phyloP scores from a whole-genome alignment of 768 basidiomycete genomes.

The Pholiota conissans region DNA sequence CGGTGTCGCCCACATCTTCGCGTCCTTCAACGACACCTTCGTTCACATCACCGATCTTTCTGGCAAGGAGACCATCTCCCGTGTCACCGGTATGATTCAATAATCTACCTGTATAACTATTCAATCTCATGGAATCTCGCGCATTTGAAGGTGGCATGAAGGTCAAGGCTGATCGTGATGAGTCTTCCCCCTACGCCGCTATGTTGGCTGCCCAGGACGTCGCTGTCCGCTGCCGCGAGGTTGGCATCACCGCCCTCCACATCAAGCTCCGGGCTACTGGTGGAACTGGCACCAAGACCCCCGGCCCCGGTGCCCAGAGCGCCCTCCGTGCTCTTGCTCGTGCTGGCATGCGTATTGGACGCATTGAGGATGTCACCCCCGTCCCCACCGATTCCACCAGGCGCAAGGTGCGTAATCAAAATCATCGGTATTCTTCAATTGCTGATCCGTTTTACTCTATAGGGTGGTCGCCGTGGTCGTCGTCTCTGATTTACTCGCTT shows the following conservation, averaged over 20 bases:
- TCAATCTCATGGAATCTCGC: background rate
- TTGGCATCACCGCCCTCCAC: conserved; percentile 97
- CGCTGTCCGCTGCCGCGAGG: conserved; percentile 94
- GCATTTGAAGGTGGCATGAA: conserved; percentile 86
- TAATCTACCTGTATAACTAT: background rate
- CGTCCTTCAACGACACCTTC: conserved; percentile 99
- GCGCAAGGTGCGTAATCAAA: conserved; percentile 70
- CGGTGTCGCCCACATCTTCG: conserved; percentile 98
- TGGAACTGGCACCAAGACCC: conserved; percentile 98
- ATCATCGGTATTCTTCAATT: background rate
- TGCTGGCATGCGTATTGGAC: conserved; percentile 96
- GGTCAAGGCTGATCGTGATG: conserved; percentile 99
- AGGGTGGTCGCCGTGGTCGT: conserved; percentile 99
- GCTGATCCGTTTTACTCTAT: conserved; percentile 7
- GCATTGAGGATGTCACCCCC: conserved; percentile 98
- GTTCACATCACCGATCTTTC: conserved; percentile 99
- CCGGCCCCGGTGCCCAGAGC: conserved; percentile 97
- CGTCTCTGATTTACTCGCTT: conserved; percentile 61
- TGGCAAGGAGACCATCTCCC: conserved; percentile 98
- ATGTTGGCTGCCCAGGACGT: conserved; percentile 99
- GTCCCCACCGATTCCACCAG: conserved; percentile 96
- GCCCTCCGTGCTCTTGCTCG: conserved; percentile 98
- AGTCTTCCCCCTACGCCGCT: conserved; percentile 95
- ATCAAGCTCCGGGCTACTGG: conserved; percentile 98
- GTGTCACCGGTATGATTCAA: conserved; percentile 79